A percentile compares a stretch with the other conserved stretches of the same genome.
Evolutionary conservation across 192 early-diverging fungal species (phyloP).

Genomic region (Coemansia sp.): DNA sequence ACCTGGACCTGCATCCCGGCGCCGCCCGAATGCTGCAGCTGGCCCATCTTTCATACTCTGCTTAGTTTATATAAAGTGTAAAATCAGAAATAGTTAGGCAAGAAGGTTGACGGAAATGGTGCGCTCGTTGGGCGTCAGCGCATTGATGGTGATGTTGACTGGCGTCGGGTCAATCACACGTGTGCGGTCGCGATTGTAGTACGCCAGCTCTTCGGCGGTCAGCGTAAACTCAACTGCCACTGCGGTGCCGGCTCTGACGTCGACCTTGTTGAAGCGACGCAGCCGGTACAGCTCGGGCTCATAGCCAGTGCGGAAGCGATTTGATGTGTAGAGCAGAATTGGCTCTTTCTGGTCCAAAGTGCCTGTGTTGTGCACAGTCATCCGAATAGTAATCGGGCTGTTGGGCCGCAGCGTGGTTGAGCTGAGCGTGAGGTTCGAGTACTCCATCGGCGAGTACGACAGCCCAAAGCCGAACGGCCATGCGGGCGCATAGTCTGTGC

Average conservation of each 20-base stretch:
- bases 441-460: slow-evolving; percentile 55
- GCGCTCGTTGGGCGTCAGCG: slow-evolving; percentile 32
- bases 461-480: slow-evolving; percentile 61
- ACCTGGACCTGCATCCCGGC: slow-evolving; percentile 29
- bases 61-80: background rate
- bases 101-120: slow-evolving; percentile 18
- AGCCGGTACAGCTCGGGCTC: slow-evolving; percentile 59
- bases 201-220: slow-evolving; percentile 42
- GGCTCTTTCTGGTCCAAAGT: slow-evolving; percentile 50
- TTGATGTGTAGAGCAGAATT: slow-evolving; percentile 58
- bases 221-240: slow-evolving; percentile 26
- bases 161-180: slow-evolving; percentile 30
- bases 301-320: slow-evolving; percentile 54
- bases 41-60: background rate
- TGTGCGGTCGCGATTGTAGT: slow-evolving; percentile 26
- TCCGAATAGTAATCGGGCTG: slow-evolving; percentile 22
- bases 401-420: slow-evolving; percentile 7
- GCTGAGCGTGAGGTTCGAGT: slow-evolving; percentile 42
- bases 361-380: slow-evolving; percentile 53
- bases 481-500: slow-evolving; percentile 55
- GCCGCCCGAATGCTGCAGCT: background rate
- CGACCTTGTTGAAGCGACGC: slow-evolving; percentile 55
- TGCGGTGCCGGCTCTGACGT: slow-evolving; percentile 15
- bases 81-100: background rate
- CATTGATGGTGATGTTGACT: slow-evolving; percentile 39